Evolutionary conservation across 2,329 filamentous ascomycete genomes (phyloP).

Genomic region (Pseudocercospora pini-densiflorae): DNA sequence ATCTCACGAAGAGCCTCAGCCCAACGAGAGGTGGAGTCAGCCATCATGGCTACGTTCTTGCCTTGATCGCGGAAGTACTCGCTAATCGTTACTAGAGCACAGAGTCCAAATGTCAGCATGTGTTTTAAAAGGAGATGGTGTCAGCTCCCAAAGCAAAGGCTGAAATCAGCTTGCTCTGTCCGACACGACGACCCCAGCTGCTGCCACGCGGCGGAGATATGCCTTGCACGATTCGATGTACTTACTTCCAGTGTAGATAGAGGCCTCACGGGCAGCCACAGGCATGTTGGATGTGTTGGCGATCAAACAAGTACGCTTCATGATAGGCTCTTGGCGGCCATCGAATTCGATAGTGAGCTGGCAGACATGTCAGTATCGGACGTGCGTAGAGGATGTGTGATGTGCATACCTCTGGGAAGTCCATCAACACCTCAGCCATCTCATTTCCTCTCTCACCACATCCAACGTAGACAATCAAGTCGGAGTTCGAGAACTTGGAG

Average conservation of each 20-base stretch:
- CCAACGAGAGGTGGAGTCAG: constrained; percentile 97
- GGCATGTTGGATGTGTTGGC: constrained; percentile 99
- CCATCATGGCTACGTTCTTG: constrained; percentile 99
- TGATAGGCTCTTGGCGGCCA: constrained; percentile 95
- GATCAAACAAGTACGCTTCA: constrained; percentile 99
- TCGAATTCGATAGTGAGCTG: constrained; percentile 91
- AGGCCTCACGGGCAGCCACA: constrained; percentile 95
- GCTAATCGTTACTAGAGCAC: background rate
- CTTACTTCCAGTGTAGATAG: constrained; percentile 96
- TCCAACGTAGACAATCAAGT: constrained; percentile 98
- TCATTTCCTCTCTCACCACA: constrained; percentile 94
- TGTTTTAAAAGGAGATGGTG: no score
- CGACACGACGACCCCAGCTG: no score
- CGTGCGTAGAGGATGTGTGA: no score
- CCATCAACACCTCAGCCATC: constrained; percentile 99
- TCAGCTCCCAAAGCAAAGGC: no score
- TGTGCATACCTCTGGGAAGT: constrained; percentile 88
- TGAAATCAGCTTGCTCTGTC: no score
- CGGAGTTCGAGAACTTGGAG: constrained; percentile 99
- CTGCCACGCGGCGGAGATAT: no score
- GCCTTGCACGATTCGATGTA: constrained; percentile 58
- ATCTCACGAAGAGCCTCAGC: constrained; percentile 98
- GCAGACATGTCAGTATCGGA: no score
- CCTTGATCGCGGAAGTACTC: constrained; percentile 99
- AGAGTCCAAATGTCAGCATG: no score